Evolutionary conservation across 257 asterid species (phyloP).

Genomic region (Rubia yunnanensis): DNA sequence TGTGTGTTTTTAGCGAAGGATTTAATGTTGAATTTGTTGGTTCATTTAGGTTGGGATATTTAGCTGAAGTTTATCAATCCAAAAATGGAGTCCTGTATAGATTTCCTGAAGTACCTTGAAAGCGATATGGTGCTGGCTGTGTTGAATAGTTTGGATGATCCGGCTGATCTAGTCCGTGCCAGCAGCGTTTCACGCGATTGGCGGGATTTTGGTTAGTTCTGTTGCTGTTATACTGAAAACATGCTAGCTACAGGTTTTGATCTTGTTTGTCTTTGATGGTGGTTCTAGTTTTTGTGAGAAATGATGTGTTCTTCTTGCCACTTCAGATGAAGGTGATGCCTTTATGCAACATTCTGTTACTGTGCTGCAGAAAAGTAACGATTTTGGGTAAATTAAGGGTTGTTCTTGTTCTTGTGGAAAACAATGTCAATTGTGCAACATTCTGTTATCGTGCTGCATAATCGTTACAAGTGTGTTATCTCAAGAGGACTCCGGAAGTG

Average conservation of each 20-base stretch:
- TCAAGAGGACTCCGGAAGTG: background rate
- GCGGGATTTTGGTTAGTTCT: constrained; percentile 60
- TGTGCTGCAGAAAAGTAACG: background rate
- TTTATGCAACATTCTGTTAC: background rate
- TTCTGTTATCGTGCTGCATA: background rate
- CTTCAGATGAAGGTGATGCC: background rate
- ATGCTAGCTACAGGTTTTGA: background rate
- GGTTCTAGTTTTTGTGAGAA: background rate
- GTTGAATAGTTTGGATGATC: constrained; percentile 53
- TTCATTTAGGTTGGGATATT: constrained; percentile 10
- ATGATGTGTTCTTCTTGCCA: background rate
- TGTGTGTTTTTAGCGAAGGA: background rate
- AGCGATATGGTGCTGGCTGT: constrained; percentile 34
- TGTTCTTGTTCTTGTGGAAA: background rate
- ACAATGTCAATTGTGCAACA: background rate
- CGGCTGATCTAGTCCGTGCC: constrained; percentile 55
- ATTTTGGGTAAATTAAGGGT: background rate
- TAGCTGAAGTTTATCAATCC: background rate
- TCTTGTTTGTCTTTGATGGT: background rate
- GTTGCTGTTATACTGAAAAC: background rate
- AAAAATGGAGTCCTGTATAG: constrained; percentile 28
- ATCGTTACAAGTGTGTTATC: background rate
- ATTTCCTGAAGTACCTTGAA: constrained; percentile 46
- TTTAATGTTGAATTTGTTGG: background rate
- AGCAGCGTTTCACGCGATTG: constrained; percentile 49